A percentile compares a stretch with the other conserved stretches of the same genome.
These are phyloP conservation scores for Cucumis variabilis DNA, from an alignment of 331 rosid genomes.

Conservation along the genomic window DNA sequence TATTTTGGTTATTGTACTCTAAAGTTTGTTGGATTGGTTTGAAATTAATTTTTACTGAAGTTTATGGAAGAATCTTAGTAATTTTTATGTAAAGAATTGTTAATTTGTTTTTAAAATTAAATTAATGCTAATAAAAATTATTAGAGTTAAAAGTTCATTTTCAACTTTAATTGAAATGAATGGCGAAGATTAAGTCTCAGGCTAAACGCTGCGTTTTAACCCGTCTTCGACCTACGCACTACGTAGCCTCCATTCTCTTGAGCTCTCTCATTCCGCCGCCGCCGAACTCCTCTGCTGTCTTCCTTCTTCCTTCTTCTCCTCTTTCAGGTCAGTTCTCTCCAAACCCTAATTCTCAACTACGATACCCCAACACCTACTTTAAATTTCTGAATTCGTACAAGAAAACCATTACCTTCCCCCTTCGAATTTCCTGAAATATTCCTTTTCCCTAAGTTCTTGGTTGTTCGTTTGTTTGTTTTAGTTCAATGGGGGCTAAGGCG, in stretches of 20 bases:
- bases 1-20: too few species aligned
- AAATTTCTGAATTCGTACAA: background rate
- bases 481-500: conserved; percentile 71
- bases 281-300: background rate
- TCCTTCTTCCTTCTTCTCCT: background rate
- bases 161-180: too few species aligned
- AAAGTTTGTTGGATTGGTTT: too few species aligned
- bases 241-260: background rate
- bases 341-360: background rate
- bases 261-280: background rate
- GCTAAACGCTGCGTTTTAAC: background rate
- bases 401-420: background rate
- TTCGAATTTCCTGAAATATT: background rate
- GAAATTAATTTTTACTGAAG: too few species aligned
- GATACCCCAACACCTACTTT: background rate
- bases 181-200: background rate
- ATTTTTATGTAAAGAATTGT: too few species aligned
- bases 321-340: conserved; percentile 7
- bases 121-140: too few species aligned
- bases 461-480: background rate
- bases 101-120: too few species aligned
- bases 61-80: too few species aligned
- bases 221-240: background rate
- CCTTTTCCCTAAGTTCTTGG: background rate
- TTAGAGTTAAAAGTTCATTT: too few species aligned